Base-by-base conservation (phyloP, 225 moss, liverwort and hornwort species). In the Ulota crispa region DNA sequence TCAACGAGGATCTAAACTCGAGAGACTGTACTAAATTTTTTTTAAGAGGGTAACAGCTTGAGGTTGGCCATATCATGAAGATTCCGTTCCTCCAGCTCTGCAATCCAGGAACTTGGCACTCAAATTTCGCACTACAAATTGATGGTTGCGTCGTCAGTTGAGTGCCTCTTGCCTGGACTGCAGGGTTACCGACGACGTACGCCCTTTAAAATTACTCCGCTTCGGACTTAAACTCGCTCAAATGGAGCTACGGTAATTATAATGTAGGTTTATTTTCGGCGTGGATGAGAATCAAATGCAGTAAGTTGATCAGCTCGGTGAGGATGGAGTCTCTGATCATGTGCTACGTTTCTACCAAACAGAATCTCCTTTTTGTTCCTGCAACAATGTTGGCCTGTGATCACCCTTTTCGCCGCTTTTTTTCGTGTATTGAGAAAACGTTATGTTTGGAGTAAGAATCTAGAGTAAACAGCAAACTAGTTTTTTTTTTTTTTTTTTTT, bases 131-230 rank as follows among this genome's bases (percentile, higher is more conserved):
- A 57, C 69, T 31, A 61, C 64, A 27, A 43, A 45, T 16, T 59
- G 31, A 37, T 75, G 50, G 67, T 82, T 68, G 10, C 55, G 75
- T 56, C 23, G 36, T 27, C 65, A 68, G 81, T 43, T 14, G 23
- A 83, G 89, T 88, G 88, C 87, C 81, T 79, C 14, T 24, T 76
- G 53, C 83, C 87, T 85, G 85, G 87, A 81, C 79, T 89, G 87
- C 70, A 89, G 85, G 79, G 83, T 87, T 62, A 60, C 34, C 30
- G 18, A 52, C 65, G 53, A 85, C 85, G 87, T 79, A 83, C 79
- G 77, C 47, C 56, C 43, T 70, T 57, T 72, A 50, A 62, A 50
- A 13, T 13, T 69, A 52, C 66, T 41, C 63, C 69, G 28, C 71
- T 64, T 68, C 36, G 60, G 42, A 74, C 78, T 57, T 75, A 64